Evolutionary conservation across 2,329 filamentous ascomycete genomes (phyloP).

Genomic region (Hypoxylon sp.): DNA sequence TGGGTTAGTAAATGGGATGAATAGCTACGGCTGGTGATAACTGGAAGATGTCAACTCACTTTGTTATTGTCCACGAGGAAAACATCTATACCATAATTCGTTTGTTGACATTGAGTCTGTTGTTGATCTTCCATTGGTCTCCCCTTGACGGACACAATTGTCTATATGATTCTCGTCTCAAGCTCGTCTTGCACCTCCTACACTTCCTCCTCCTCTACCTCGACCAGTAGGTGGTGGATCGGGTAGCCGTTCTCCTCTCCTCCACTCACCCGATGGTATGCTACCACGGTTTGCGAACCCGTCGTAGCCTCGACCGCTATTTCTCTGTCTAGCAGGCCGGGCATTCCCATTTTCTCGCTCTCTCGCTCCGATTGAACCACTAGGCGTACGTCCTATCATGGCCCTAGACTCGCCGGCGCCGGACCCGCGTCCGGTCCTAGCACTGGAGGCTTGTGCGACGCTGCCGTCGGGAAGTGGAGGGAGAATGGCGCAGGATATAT

Average conservation of each 20-base stretch:
- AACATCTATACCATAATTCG: constrained; percentile 24
- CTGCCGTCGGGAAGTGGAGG: constrained; percentile 81
- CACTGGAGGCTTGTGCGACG: constrained; percentile 74
- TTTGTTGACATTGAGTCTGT: constrained; percentile 8
- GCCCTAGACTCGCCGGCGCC: constrained; percentile 57
- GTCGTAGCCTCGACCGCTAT: constrained; percentile 55
- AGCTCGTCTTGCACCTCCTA: constrained; percentile 60
- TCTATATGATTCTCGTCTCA: constrained; percentile 44
- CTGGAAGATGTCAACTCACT: constrained; percentile 27
- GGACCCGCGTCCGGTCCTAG: constrained; percentile 61
- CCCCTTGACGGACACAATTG: background rate
- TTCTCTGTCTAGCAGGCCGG: constrained; percentile 54
- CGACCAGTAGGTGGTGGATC: constrained; percentile 59
- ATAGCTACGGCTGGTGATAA: background rate
- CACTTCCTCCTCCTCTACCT: constrained; percentile 58
- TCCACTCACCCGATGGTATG: constrained; percentile 74
- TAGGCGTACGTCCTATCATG: constrained; percentile 45
- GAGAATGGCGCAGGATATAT: constrained; percentile 84
- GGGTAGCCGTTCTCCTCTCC: constrained; percentile 74
- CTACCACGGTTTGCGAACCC: constrained; percentile 57
- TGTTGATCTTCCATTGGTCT: constrained; percentile 6
- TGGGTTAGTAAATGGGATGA: constrained; percentile 10
- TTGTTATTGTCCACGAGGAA: constrained; percentile 23
- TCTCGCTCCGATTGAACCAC: constrained; percentile 49
- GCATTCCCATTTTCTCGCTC: constrained; percentile 62